Evolutionary conservation across 345 rosid genomes (phyloP).

Genomic region (Durio zibethinus): DNA sequence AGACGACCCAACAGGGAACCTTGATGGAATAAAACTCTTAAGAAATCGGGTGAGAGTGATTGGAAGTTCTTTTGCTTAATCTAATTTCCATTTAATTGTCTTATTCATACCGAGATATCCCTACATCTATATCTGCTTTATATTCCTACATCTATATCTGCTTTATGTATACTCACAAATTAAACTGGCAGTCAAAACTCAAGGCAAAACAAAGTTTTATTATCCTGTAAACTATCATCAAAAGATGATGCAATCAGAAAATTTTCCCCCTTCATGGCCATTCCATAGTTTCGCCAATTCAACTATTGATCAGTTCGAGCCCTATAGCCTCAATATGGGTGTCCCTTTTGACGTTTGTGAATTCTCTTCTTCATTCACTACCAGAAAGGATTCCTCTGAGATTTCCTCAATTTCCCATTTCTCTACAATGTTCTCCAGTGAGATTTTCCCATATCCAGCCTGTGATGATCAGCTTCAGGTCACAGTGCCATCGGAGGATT

Average conservation of each 20-base stretch:
- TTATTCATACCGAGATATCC: neutral
- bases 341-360: conserved; percentile 16
- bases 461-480: conserved; percentile 13
- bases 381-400: conserved; percentile 17
- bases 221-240: neutral
- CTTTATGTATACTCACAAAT: neutral
- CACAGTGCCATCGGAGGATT: conserved; percentile 22
- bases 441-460: conserved; percentile 12
- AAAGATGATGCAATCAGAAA: conserved; percentile 30
- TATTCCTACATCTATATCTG: no score
- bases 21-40: conserved; percentile 19
- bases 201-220: neutral
- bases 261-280: conserved; percentile 33
- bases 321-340: conserved; percentile 3
- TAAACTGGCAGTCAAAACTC: neutral
- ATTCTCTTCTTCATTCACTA: conserved; percentile 27
- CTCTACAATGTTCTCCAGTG: conserved; percentile 12
- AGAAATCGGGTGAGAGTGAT: conserved; percentile 20
- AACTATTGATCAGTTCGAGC: conserved; percentile 14
- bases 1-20: conserved; percentile 24
- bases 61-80: conserved; percentile 1
- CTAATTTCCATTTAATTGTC: neutral
- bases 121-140: neutral
- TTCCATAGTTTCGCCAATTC: conserved; percentile 18
- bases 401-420: conserved; percentile 13